Conservation (phyloP, 2,329 filamentous ascomycete species). For the Monilinia fructicola region DNA sequence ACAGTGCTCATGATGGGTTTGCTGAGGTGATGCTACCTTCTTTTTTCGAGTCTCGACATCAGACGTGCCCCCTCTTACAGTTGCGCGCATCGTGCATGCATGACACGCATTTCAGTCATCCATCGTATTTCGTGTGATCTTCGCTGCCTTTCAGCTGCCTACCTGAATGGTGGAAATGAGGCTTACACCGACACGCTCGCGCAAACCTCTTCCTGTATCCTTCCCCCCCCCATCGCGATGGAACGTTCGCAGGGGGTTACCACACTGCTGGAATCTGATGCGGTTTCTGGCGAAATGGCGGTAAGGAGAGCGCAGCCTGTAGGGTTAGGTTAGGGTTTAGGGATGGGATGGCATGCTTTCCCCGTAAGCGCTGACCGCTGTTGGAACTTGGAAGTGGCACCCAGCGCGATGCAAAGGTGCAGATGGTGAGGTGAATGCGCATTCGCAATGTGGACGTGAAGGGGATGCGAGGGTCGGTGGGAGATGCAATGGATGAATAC, state of each 20-base stretch:
- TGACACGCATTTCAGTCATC: background rate
- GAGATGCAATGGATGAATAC: background rate
- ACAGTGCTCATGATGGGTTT: background rate
- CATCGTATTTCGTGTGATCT: background rate
- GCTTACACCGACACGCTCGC: constrained; percentile 12
- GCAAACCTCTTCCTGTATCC: background rate
- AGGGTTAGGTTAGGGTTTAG: background rate
- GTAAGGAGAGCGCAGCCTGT: background rate
- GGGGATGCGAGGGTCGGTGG: too few species aligned
- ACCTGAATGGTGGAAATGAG: constrained; percentile 4
- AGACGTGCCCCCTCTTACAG: background rate
- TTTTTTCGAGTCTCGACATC: constrained; percentile 5
- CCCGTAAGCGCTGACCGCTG: background rate
- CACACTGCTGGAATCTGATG: constrained; percentile 1
- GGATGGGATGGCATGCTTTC: background rate
- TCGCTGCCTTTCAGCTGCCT: constrained; percentile 10
- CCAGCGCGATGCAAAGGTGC: constrained; percentile 10
- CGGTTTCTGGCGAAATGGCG: background rate
- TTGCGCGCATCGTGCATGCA: background rate
- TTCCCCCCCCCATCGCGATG: background rate
- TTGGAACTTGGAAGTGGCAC: background rate
- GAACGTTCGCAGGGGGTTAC: constrained; percentile 12
- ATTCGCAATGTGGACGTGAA: background rate
- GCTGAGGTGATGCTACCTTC: background rate
- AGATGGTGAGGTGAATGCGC: background rate